Percentiles rank a stretch among this genome's conserved stretches.
These are phyloP conservation scores for Xanthoconium separans DNA, from an alignment of 1,284 basidiomycete genomes.

Conservation along the genomic window DNA sequence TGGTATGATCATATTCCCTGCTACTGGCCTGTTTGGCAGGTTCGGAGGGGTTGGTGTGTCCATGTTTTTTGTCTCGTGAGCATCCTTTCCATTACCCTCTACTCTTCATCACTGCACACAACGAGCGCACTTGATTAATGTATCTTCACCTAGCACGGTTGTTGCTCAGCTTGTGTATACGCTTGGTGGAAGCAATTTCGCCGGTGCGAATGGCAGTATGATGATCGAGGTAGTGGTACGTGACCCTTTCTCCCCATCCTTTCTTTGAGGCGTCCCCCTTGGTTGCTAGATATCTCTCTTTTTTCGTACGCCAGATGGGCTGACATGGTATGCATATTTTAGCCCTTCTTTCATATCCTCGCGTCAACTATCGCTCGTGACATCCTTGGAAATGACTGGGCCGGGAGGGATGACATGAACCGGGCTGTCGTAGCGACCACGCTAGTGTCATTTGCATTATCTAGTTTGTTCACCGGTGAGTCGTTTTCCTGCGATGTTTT, in stretches of 20 bases:
- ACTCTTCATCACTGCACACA: slow-evolving; percentile 1
- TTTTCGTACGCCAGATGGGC: background rate
- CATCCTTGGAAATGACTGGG: slow-evolving; percentile 40
- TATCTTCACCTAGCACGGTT: slow-evolving; percentile 37
- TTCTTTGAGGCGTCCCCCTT: background rate
- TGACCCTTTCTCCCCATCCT: slow-evolving; percentile 19
- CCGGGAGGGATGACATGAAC: slow-evolving; percentile 61
- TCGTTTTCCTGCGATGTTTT: background rate
- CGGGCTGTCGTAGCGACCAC: slow-evolving; percentile 86
- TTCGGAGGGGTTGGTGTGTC: slow-evolving; percentile 91
- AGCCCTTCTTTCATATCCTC: slow-evolving; percentile 96
- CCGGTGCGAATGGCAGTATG: slow-evolving; percentile 93
- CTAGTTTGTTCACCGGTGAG: slow-evolving; percentile 85
- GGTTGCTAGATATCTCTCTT: background rate
- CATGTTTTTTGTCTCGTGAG: slow-evolving; percentile 88
- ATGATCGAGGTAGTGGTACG: slow-evolving; percentile 96
- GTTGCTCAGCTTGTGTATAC: slow-evolving; percentile 87
- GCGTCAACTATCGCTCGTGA: slow-evolving; percentile 74
- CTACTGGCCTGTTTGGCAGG: slow-evolving; percentile 74
- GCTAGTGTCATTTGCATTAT: slow-evolving; percentile 86
- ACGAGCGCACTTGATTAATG: background rate
- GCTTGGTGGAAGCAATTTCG: slow-evolving; percentile 85
- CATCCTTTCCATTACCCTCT: slow-evolving; percentile 13
- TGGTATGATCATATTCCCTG: slow-evolving; percentile 91
- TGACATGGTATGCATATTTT: background rate